Evolutionary conservation across 83 land plant genomes (phyloP).

Genomic region (Picea engelmannii): DNA sequence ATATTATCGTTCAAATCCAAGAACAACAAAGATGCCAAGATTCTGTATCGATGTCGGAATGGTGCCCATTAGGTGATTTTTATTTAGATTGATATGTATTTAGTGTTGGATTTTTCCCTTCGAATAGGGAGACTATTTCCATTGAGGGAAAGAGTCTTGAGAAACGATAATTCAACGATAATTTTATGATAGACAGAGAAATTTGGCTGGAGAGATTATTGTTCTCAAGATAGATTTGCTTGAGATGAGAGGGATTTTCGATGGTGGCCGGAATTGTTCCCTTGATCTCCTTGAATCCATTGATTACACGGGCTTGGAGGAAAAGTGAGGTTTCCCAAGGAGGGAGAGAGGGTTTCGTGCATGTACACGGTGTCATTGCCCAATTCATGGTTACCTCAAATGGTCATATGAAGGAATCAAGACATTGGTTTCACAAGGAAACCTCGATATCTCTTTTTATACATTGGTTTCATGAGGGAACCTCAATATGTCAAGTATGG

Average conservation of each 20-base stretch:
- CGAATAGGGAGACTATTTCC: conserved; percentile 52
- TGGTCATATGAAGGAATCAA: no score
- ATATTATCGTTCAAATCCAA: conserved; percentile 62
- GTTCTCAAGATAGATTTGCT: conserved; percentile 55
- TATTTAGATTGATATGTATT: conserved; percentile 37
- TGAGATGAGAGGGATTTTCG: conserved; percentile 44
- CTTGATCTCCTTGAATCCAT: conserved; percentile 18
- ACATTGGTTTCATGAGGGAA: no score
- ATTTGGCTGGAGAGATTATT: conserved; percentile 56
- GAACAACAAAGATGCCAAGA: conserved; percentile 29
- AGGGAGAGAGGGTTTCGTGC: no score
- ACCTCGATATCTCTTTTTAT: no score
- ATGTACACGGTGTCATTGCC: no score
- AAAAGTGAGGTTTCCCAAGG: no score
- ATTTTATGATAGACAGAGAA: conserved; percentile 43
- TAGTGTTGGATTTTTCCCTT: conserved; percentile 41
- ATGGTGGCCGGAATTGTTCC: no score
- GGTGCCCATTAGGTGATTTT: conserved; percentile 45
- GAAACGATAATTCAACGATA: conserved; percentile 13
- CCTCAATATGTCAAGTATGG: no score
- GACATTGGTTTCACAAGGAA: no score
- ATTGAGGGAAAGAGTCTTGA: conserved; percentile 38
- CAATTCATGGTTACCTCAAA: no score
- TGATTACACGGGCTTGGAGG: conserved; percentile 52
- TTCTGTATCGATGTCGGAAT: conserved; percentile 44